phyloP scores from a whole-genome alignment of 441 rosid species.

The Manihot esculenta region DNA sequence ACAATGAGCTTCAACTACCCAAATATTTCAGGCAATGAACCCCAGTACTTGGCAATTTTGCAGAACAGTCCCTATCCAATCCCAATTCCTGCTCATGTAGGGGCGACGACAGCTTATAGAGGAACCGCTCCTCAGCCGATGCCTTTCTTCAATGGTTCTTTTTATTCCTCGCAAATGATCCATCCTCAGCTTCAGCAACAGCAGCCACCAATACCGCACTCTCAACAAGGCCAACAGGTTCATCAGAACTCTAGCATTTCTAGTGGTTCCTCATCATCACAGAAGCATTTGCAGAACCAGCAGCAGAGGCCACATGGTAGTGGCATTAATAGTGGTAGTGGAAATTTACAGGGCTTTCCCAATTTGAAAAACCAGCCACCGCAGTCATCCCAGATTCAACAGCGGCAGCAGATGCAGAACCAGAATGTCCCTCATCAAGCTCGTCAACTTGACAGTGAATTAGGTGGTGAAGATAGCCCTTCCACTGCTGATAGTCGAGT shows the following conservation, averaged over 20 bases:
- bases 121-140: conserved; percentile 73
- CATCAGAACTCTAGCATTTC: conserved; percentile 73
- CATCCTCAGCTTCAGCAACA: conserved; percentile 76
- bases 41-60: conserved; percentile 85
- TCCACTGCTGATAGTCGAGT: conserved; percentile 76
- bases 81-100: conserved; percentile 88
- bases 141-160: conserved; percentile 79
- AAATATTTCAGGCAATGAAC: conserved; percentile 74
- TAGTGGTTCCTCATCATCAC: conserved; percentile 69
- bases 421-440: conserved; percentile 60
- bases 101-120: conserved; percentile 66
- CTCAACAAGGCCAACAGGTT: conserved; percentile 59
- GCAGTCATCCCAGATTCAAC: conserved; percentile 59
- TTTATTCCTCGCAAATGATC: conserved; percentile 88
- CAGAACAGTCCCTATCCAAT: conserved; percentile 79
- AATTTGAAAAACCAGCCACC: conserved; percentile 50
- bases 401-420: conserved; percentile 66
- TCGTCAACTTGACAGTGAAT: conserved; percentile 56
- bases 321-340: conserved; percentile 39
- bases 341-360: conserved; percentile 68
- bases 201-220: conserved; percentile 40
- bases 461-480: conserved; percentile 76
- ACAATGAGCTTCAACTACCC: conserved; percentile 88
- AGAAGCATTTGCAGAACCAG: conserved; percentile 79
- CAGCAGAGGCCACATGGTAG: conserved; percentile 56